Evolutionary conservation across 345 rosid genomes (phyloP).

Genomic region (Bretschneidera sinensis): DNA sequence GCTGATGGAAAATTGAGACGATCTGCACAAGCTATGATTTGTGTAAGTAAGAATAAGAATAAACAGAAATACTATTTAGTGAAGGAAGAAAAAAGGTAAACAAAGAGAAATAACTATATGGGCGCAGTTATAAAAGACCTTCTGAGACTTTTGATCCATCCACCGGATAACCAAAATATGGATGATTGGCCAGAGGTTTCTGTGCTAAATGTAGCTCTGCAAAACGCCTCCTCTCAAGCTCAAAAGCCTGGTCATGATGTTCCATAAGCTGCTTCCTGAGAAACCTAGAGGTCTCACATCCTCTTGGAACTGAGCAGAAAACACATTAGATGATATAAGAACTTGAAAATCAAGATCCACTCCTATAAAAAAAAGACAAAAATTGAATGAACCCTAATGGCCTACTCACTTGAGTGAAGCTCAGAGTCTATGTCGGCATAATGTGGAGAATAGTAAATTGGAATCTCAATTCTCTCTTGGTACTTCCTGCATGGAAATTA

Average conservation of each 20-base stretch:
- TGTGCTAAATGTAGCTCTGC: slow-evolving; percentile 27
- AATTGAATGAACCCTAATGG: too few species aligned
- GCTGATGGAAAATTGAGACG: slow-evolving; percentile 31
- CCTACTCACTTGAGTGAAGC: slow-evolving; percentile 43
- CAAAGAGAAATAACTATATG: not conserved
- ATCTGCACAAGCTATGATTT: slow-evolving; percentile 17
- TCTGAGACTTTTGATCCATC: slow-evolving; percentile 33
- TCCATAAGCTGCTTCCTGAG: slow-evolving; percentile 45
- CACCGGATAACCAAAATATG: slow-evolving; percentile 27
- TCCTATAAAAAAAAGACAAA: not conserved
- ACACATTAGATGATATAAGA: not conserved
- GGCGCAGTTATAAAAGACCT: too few species aligned
- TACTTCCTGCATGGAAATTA: slow-evolving; percentile 33
- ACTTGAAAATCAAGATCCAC: not conserved
- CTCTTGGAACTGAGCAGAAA: slow-evolving; percentile 47
- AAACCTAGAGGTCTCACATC: slow-evolving; percentile 34
- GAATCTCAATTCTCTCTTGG: slow-evolving; percentile 38
- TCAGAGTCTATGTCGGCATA: slow-evolving; percentile 43
- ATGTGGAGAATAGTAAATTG: slow-evolving; percentile 29
- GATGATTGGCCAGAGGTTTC: slow-evolving; percentile 26
- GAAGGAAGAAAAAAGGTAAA: not conserved
- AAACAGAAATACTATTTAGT: not conserved
- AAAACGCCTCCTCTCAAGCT: slow-evolving; percentile 36
- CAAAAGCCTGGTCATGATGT: slow-evolving; percentile 38
- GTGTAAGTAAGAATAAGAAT: not conserved